Conservation (phyloP, 495 filamentous ascomycete genomes). For the Aspergillus heteromorphus region DNA sequence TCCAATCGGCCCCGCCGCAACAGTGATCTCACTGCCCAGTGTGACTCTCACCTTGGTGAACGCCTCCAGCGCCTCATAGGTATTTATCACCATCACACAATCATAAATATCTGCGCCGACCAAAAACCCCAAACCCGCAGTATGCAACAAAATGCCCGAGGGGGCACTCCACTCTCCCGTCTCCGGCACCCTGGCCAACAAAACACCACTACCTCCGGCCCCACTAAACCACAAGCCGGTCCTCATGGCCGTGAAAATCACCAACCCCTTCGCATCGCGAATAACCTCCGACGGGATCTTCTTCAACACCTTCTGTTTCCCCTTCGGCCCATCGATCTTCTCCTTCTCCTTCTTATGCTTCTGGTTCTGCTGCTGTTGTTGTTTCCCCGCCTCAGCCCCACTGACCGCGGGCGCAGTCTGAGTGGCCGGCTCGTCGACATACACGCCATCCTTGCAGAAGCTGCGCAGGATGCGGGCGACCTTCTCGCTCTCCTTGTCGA, state of each 20-base stretch:
- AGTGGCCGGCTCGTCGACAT: conserved; percentile 32
- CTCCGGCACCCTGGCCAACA: conserved; percentile 68
- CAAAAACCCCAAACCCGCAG: conserved; percentile 76
- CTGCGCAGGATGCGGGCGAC: conserved; percentile 72
- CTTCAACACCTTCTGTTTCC: conserved; percentile 67
- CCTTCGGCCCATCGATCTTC: conserved; percentile 51
- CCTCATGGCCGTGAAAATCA: conserved; percentile 92
- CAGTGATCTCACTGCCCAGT: conserved; percentile 71
- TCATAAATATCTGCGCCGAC: conserved; percentile 92
- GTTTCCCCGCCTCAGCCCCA: conserved; percentile 7
- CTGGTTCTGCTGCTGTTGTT: too few species aligned
- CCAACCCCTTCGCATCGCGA: conserved; percentile 76
- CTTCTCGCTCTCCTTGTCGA: conserved; percentile 80
- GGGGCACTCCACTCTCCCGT: conserved; percentile 87
- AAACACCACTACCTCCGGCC: conserved; percentile 71
- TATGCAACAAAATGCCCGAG: conserved; percentile 82
- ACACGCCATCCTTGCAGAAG: conserved; percentile 74
- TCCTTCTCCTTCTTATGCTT: conserved; percentile 28
- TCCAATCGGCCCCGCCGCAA: conserved; percentile 74
- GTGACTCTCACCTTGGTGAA: conserved; percentile 74
- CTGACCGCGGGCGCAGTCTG: background rate
- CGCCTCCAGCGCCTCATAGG: conserved; percentile 67
- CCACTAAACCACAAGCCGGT: conserved; percentile 87
- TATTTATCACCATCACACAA: conserved; percentile 86
- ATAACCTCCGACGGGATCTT: conserved; percentile 82